phyloP scores from a whole-genome alignment of 2,329 filamentous ascomycete genomes.

The Xylaria arbuscula region DNA sequence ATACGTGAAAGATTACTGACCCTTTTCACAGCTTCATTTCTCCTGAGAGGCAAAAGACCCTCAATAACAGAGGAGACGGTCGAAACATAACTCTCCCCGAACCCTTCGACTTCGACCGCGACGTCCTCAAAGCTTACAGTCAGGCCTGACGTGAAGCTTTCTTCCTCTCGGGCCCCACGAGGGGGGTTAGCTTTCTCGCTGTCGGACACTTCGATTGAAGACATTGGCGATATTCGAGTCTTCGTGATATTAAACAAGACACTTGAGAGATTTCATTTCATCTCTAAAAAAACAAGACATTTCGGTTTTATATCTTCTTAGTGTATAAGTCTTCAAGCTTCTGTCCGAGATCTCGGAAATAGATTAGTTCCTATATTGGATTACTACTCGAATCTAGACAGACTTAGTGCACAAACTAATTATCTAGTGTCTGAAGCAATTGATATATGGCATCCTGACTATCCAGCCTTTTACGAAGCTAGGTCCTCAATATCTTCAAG shows the following conservation, averaged over 20 bases:
- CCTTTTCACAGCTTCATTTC: neutral
- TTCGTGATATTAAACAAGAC: neutral
- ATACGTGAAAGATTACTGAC: neutral
- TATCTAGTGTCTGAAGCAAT: neutral
- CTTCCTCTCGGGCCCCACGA: neutral
- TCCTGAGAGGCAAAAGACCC: neutral
- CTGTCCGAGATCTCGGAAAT: conserved; percentile 9
- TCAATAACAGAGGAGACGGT: conserved; percentile 17
- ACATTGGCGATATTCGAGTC: conserved; percentile 3
- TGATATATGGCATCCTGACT: neutral
- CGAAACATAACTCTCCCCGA: conserved; percentile 17
- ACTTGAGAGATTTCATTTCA: neutral
- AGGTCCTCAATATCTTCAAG: neutral
- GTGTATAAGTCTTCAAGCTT: neutral
- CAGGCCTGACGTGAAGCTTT: conserved; percentile 4
- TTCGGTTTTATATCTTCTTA: neutral
- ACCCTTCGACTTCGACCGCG: conserved; percentile 17
- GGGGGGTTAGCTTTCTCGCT: conserved; percentile 2
- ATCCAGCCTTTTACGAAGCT: neutral
- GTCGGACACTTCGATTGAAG: conserved; percentile 6
- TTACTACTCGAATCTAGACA: neutral
- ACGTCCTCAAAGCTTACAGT: conserved; percentile 20
- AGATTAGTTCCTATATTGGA: neutral
- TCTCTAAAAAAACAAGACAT: neutral
- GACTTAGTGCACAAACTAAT: neutral